phyloP scores from a whole-genome alignment of 1,284 basidiomycete genomes.

The Rhodofomes roseus region DNA sequence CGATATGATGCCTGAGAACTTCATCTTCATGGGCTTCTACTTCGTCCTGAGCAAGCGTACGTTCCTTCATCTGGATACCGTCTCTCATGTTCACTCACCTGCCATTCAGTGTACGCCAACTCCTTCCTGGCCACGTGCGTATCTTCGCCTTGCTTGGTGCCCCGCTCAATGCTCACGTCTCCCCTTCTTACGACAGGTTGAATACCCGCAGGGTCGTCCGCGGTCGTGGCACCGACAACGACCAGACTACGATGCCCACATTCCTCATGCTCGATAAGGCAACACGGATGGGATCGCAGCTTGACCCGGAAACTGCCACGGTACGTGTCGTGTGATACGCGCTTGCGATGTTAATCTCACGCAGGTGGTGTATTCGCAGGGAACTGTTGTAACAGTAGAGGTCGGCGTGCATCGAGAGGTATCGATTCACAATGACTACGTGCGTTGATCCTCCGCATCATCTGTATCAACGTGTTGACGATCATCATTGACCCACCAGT shows the following conservation, averaged over 20 bases:
- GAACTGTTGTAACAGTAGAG: neutral
- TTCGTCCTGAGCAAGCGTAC: constrained; percentile 64
- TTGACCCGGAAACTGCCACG: neutral
- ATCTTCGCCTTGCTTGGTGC: too few species aligned
- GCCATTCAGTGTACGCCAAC: constrained; percentile 54
- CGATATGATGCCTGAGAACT: constrained; percentile 49
- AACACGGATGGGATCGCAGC: constrained; percentile 8
- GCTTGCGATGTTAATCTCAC: neutral
- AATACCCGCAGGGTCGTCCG: constrained; percentile 41
- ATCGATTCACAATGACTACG: neutral
- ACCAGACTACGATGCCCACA: constrained; percentile 33
- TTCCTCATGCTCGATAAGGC: constrained; percentile 39
- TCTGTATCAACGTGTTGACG: neutral
- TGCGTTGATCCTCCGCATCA: neutral
- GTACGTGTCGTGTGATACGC: neutral
- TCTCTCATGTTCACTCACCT: constrained; percentile 2
- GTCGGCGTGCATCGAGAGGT: neutral
- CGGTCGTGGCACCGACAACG: constrained; percentile 41
- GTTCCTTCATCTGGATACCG: neutral
- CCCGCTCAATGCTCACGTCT: neutral
- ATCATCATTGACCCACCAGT: neutral
- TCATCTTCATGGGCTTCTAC: constrained; percentile 56
- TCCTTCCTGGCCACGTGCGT: constrained; percentile 66
- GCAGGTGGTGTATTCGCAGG: neutral
- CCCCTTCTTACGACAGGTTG: constrained; percentile 25